Evolutionary conservation across 73 alveolate genomes (phyloP).

Genomic region (Symbiodinium pilosum): DNA sequence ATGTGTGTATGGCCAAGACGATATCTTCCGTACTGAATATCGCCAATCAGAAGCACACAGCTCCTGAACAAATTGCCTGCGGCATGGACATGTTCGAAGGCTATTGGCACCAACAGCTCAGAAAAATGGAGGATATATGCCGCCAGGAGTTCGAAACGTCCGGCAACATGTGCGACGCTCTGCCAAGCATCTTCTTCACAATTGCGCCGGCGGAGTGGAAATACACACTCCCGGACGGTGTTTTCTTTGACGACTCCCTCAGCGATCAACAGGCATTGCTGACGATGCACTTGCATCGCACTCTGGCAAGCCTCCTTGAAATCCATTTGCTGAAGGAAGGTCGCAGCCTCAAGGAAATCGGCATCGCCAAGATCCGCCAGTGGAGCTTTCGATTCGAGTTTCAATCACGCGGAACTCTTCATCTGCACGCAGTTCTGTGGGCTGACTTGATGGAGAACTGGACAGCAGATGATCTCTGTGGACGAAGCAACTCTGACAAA

Average conservation of each 20-base stretch:
- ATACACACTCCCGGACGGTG: not conserved
- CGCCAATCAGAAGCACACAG: not conserved
- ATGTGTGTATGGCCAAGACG: not conserved
- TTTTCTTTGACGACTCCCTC: not conserved
- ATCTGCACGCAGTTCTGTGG: slow-evolving; percentile 27
- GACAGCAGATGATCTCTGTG: not conserved
- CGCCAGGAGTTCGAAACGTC: not conserved
- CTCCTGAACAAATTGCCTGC: not conserved
- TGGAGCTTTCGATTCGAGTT: not conserved
- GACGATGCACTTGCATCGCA: not conserved
- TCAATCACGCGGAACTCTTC: slow-evolving; percentile 27
- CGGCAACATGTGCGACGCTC: not conserved
- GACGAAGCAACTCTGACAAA: not conserved
- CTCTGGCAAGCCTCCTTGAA: not conserved
- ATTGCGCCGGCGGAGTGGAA: slow-evolving; percentile 40
- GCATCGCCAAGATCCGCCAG: not conserved
- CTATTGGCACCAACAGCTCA: not conserved
- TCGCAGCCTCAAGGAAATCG: not conserved
- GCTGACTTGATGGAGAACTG: not conserved
- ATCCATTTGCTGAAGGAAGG: not conserved
- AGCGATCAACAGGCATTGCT: not conserved
- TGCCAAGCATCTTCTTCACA: slow-evolving; percentile 8
- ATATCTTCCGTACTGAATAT: not conserved
- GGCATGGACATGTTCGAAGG: not conserved
- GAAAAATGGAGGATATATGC: slow-evolving; percentile 23